These are phyloP conservation scores for Spencermartinsiella ligniputridi DNA, from an alignment of 1,139 yeast species.

Conservation along the genomic window DNA sequence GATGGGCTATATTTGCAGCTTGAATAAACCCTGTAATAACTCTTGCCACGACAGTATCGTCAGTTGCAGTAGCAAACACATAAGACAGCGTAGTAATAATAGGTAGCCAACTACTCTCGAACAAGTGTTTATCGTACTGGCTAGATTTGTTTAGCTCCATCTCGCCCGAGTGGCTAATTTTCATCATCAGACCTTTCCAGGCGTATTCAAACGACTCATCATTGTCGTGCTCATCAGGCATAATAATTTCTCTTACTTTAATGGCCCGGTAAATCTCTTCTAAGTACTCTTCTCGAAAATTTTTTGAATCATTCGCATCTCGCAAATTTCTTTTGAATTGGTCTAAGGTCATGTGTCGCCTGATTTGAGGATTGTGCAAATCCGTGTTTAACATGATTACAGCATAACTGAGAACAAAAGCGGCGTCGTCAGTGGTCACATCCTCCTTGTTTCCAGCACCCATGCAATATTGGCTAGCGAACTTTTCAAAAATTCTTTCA, in stretches of 20 bases:
- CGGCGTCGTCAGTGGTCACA: constrained; percentile 73
- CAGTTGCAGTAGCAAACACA: constrained; percentile 83
- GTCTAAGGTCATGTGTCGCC: constrained; percentile 79
- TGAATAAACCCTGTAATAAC: constrained; percentile 86
- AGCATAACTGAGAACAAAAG: constrained; percentile 88
- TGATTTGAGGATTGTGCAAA: constrained; percentile 72
- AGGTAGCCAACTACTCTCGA: constrained; percentile 55
- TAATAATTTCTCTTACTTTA: constrained; percentile 80
- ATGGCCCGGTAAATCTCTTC: constrained; percentile 77
- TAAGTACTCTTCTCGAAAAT: constrained; percentile 70
- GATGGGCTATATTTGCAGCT: constrained; percentile 69
- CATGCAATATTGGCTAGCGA: constrained; percentile 71
- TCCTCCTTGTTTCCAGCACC: constrained; percentile 32
- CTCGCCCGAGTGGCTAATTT: constrained; percentile 30
- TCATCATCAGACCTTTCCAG: constrained; percentile 79
- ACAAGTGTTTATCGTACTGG: constrained; percentile 65
- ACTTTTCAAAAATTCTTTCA: constrained; percentile 82
- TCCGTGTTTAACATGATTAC: constrained; percentile 92
- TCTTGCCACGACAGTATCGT: constrained; percentile 82
- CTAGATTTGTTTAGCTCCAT: constrained; percentile 28
- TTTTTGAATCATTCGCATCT: constrained; percentile 66
- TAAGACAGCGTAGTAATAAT: constrained; percentile 65
- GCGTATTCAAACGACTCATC: constrained; percentile 89
- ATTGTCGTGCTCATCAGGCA: constrained; percentile 94
- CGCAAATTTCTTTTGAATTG: constrained; percentile 76